Evolutionary conservation across 1,139 yeast species (phyloP).

Genomic region (Neolecta irregularis): DNA sequence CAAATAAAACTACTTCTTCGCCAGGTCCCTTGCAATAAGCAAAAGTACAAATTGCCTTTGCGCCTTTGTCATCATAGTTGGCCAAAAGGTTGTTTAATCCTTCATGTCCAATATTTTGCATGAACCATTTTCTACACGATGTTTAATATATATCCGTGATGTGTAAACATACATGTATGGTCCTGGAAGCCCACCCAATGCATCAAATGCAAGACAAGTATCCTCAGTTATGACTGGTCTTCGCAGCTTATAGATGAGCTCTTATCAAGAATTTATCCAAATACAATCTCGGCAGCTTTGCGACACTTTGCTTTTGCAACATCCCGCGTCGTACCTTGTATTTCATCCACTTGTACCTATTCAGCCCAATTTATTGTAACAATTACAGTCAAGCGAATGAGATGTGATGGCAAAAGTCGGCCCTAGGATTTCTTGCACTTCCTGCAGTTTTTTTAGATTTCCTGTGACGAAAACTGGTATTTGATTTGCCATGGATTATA

Average conservation of each 20-base stretch:
- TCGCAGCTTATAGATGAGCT: conserved; percentile 20
- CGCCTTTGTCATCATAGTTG: conserved; percentile 71
- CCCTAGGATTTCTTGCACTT: conserved; percentile 12
- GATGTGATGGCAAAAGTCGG: conserved; percentile 5
- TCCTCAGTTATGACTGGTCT: conserved; percentile 92
- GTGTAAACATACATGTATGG: conserved; percentile 38
- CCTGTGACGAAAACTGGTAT: conserved; percentile 15
- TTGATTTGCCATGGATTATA: too few species aligned
- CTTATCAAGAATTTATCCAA: not conserved
- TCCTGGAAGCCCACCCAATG: conserved; percentile 78
- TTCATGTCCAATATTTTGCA: conserved; percentile 50
- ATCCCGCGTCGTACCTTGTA: conserved; percentile 76
- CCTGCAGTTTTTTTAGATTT: conserved; percentile 12
- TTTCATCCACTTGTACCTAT: conserved; percentile 29
- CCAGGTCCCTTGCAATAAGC: conserved; percentile 84
- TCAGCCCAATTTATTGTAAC: not conserved
- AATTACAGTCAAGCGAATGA: conserved; percentile 11
- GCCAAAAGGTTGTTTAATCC: conserved; percentile 44
- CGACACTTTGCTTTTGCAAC: conserved; percentile 70
- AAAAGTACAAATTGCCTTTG: conserved; percentile 81
- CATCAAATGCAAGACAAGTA: conserved; percentile 74
- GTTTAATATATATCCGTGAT: not conserved
- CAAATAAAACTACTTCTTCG: conserved; percentile 52
- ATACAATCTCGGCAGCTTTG: conserved; percentile 46
- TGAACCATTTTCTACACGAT: conserved; percentile 65